phyloP scores from a whole-genome alignment of 345 rosid genomes.

The Erucastrum elatum region DNA sequence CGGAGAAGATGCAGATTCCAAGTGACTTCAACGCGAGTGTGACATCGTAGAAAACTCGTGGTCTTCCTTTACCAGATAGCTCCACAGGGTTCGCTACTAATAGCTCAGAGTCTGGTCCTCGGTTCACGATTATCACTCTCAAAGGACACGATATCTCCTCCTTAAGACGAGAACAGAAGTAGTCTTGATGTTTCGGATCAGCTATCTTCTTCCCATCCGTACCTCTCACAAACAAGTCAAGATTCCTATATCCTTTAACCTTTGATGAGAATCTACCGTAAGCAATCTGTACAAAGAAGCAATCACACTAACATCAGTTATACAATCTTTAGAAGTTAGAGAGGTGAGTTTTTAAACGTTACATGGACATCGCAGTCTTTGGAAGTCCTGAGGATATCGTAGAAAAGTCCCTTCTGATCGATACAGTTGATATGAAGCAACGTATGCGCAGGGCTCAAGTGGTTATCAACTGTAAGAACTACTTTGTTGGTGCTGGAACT shows the following conservation, averaged over 20 bases:
- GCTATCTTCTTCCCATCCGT: slow-evolving; percentile 65
- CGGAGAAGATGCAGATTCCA: slow-evolving; percentile 71
- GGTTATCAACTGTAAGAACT: slow-evolving; percentile 55
- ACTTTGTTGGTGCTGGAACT: slow-evolving; percentile 41
- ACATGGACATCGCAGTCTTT: slow-evolving; percentile 74
- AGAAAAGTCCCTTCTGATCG: slow-evolving; percentile 77
- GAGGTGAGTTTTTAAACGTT: too few species aligned
- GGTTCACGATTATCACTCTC: slow-evolving; percentile 54
- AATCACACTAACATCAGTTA: slow-evolving; percentile 18
- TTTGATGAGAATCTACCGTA: slow-evolving; percentile 64
- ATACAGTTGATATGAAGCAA: slow-evolving; percentile 64
- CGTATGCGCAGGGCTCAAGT: slow-evolving; percentile 72
- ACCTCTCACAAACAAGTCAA: slow-evolving; percentile 66
- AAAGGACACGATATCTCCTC: slow-evolving; percentile 65
- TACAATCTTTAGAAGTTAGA: too few species aligned
- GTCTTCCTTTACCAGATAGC: slow-evolving; percentile 72
- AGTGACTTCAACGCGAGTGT: slow-evolving; percentile 63
- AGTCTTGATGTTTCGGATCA: slow-evolving; percentile 51
- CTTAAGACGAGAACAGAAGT: slow-evolving; percentile 53
- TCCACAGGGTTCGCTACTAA: slow-evolving; percentile 79
- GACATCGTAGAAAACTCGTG: slow-evolving; percentile 72
- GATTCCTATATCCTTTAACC: slow-evolving; percentile 46
- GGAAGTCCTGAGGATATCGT: slow-evolving; percentile 71
- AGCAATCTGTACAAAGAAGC: slow-evolving; percentile 47
- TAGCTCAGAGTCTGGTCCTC: slow-evolving; percentile 77